Conservation (phyloP, 2,329 filamentous ascomycete species). For the Paraphaeosphaeria minitans region DNA sequence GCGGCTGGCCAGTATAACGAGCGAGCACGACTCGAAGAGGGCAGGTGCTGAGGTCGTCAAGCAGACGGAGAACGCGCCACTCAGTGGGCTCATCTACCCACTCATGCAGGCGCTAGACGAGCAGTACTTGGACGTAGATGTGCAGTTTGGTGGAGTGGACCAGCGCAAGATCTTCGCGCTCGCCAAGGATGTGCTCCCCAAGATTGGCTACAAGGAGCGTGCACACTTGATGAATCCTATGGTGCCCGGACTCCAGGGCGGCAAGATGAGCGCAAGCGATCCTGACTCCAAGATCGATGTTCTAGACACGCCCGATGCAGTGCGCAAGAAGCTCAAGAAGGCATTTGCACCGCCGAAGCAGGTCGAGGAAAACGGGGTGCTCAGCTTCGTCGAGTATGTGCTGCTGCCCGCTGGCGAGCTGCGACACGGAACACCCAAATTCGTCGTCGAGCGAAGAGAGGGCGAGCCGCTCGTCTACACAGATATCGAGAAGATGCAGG, state of each 20-base stretch:
- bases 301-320: constrained; percentile 75
- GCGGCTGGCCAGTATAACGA: constrained; percentile 71
- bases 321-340: constrained; percentile 73
- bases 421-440: constrained; percentile 59
- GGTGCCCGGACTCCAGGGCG: constrained; percentile 81
- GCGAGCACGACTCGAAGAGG: constrained; percentile 83
- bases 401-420: constrained; percentile 78
- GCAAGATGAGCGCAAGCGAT: constrained; percentile 78
- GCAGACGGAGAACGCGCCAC: constrained; percentile 76
- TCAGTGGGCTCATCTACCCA: constrained; percentile 80
- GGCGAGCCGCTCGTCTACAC: constrained; percentile 82
- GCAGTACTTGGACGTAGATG: constrained; percentile 79
- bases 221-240: constrained; percentile 83
- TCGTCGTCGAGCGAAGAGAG: constrained; percentile 68
- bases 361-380: constrained; percentile 82
- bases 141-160: constrained; percentile 78
- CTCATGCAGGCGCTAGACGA: constrained; percentile 92
- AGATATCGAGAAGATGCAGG: constrained; percentile 73
- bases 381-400: constrained; percentile 86
- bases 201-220: constrained; percentile 78
- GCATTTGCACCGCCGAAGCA: constrained; percentile 77
- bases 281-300: constrained; percentile 88
- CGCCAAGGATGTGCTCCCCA: constrained; percentile 83
- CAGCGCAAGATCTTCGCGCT: constrained; percentile 89
- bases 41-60: constrained; percentile 95